Evolutionary conservation across 2,329 filamentous ascomycete species (phyloP), one percentile per base, ranked within the genome.

Genomic region (Claviceps maximensis): DNA sequence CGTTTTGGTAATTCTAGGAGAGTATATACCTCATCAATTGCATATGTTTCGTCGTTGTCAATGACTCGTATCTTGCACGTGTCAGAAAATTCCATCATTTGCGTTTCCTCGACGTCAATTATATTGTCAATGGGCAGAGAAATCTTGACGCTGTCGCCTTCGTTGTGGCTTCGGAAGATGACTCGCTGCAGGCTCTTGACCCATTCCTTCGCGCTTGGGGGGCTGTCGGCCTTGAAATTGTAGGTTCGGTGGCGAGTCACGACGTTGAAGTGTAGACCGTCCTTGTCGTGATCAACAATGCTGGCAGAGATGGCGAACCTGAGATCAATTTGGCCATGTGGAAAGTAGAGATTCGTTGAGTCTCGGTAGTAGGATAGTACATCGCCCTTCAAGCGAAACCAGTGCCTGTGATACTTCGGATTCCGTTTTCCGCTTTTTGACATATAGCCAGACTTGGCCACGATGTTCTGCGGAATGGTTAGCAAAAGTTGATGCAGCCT

Each of bases 91-190:
- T 94, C 88, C 53, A 95, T 78, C 71, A 96, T 89, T 53, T 88
- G 84, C 48, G 85, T 93, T 58, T 95, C 87, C 66, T 97, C 93
- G 47, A 97, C 83, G 60, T 97, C 91, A 54, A 97, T 83, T 21
- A 97, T 79, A 59, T 95, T 95, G 55, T 84, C 79, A 50, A 95
- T 86, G 0, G 90, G 91, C 29, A 97, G 71, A 1, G 87, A 93
- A 53, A 97, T 94, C 72, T 97, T 97, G 66, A 98, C 88, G 63
- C 90, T 95, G 64, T 96, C 90, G 10, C 93, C 91, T 57, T 96
- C 91, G 63, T 97, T 97, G 69, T 94, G 90, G 12, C 89, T 91
- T 50, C 90, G 80, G 64, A 97, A 97, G 54, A 97, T 96, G 60
- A 95, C 90, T 55, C 93, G 87, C 64, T 96, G 91, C 27, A 98